Base-by-base conservation (phyloP, 2,329 filamentous ascomycete species). In the Tolypocladium cylindrosporum region DNA sequence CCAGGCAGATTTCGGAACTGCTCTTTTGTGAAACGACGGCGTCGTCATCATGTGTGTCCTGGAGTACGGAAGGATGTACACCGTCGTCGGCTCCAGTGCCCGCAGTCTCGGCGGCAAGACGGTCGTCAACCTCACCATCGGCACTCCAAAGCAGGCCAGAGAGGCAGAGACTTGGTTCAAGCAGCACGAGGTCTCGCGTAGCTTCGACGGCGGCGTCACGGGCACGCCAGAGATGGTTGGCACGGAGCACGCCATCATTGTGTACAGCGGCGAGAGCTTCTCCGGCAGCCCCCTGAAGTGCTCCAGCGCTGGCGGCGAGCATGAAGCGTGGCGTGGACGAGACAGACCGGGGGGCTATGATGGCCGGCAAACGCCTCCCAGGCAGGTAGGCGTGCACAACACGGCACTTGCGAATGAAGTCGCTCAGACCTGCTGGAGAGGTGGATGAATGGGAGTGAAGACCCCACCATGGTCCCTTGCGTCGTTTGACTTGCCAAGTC, bases 201-300 rank as follows among this genome's bases (percentile, higher is more conserved):
- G 68, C 58, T 63, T 67, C 37, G 68, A 69, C 61, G 67, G 68
- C 50, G 67, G 62, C 40, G 62, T 69, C 57, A 67, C 69, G 65
- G 66, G 66, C 4, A 66, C 66, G 3, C 66, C 67, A 37, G 60
- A 66, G 51, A 59, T 69, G 42, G 61, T 69, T 14, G 66, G 66
- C 45, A 63, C 59, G 13, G 60, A 62, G 1, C 60, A 64, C 11
- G 52, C 61, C 37, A 61, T 64, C 19, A 58, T 68, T 42, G 39
- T 65, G 27, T 58, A 63, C 43, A 65, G 64, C 55, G 68, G 65
- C 51, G 64, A 64, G 55, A 41, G 3, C 4, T 64, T 63, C 24
- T 40, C 60, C 36, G 27, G 16, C 9, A 40, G 31, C 13, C 19
- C 10, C 10, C 34, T 36, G 34, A 36, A 9, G 9, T 36, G 10